phyloP scores from a whole-genome alignment of 106 monocot genomes.

The Apostasia shenzhenica region DNA sequence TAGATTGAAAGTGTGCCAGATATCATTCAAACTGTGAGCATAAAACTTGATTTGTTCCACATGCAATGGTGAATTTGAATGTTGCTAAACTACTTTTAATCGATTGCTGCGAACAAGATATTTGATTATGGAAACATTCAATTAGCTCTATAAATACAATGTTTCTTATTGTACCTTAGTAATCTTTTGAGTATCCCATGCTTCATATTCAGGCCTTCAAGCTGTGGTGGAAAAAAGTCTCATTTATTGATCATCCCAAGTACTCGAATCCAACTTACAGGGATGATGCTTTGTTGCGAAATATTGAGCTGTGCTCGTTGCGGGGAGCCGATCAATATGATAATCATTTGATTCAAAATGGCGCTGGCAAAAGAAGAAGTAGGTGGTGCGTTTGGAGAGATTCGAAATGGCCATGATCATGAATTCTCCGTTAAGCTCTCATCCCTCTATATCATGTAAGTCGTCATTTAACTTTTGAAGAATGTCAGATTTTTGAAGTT shows the following conservation, averaged over 20 bases:
- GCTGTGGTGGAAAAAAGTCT: slow-evolving; percentile 26
- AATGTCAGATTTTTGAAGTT: too few relatives aligned
- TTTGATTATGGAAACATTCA: not conserved
- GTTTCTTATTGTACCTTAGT: too few relatives aligned
- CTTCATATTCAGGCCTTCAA: slow-evolving; percentile 12
- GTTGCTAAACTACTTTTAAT: too few relatives aligned
- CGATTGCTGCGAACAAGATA: too few relatives aligned
- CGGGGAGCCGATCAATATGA: not conserved
- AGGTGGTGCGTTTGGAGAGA: slow-evolving; percentile 22
- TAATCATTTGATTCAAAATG: not conserved
- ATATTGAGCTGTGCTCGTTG: not conserved
- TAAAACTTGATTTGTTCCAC: too few relatives aligned
- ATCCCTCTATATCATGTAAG: too few relatives aligned
- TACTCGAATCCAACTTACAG: slow-evolving; percentile 15
- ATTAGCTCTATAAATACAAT: not conserved
- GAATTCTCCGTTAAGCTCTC: not conserved
- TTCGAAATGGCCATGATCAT: slow-evolving; percentile 22
- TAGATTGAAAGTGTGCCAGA: too few relatives aligned
- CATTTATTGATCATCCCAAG: slow-evolving; percentile 22
- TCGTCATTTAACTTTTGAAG: too few relatives aligned
- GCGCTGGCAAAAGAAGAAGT: not conserved
- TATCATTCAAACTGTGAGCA: too few relatives aligned
- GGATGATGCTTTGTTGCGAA: slow-evolving; percentile 11
- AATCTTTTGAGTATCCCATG: not conserved
- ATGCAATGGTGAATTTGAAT: too few relatives aligned